Base-by-base conservation (phyloP, 2,329 filamentous ascomycete species). In the Pseudogymnoascus sp. region DNA sequence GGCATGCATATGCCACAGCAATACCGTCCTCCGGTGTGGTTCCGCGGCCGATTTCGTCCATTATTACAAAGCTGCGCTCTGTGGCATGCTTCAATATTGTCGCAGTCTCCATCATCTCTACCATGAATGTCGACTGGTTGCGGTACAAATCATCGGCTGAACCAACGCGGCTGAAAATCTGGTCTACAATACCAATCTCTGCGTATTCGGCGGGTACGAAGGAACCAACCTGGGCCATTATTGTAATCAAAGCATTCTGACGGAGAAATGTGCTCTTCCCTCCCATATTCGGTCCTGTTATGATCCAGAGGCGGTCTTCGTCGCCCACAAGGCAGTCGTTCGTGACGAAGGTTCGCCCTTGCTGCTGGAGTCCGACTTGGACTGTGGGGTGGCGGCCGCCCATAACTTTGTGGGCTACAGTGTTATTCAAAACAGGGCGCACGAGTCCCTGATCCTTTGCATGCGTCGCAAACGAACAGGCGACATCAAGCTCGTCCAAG, bases 71-170 rank as follows among this genome's bases (percentile, higher is more conserved):
- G 0, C 89, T 94, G 24, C 87, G 82, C 1, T 85, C 76, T 0
- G 93, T 97, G 0, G 94, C 93, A 66, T 89, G 82, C 64, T 88
- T 89, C 60, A 99, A 81, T 60, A 99, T 99, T 26, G 88, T 82
- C 1, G 93, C 92, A 17, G 94, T 96, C 75, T 99, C 94, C 1
- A 97, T 82, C 94, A 99, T 99, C 76, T 99, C 94, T 1, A 97
- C 91, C 94, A 99, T 97, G 75, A 99, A 99, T 0, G 95, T 99
- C 60, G 91, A 96, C 74, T 97, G 92, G 76, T 96, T 89, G 59
- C 86, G 84, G 76, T 89, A 97, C n/a, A 99, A 80, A 72, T 96
- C 93, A 73, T 99, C 95, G 1, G 93, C 94, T 0, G 92, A 95
- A 1, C 94, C 94, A 21, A 95, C 88, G 71, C 94, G 89, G 71